These are phyloP conservation scores for Ambrosia trifida DNA, from an alignment of 129 eudicot genomes.

Conservation along the genomic window DNA sequence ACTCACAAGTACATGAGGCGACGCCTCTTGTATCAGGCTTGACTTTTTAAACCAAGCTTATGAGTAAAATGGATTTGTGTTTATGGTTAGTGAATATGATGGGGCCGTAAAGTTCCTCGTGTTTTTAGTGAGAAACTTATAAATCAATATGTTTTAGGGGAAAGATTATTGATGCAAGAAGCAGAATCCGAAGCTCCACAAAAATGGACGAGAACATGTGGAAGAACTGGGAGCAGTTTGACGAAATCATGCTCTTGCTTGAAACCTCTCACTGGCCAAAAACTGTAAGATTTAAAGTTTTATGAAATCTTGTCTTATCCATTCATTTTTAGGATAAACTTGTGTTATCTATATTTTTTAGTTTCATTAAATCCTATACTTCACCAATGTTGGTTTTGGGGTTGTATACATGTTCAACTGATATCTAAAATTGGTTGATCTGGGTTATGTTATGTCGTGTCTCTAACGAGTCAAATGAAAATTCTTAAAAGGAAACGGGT, in stretches of 20 bases:
- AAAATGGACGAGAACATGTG: conserved; percentile 95
- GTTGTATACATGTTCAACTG: no score
- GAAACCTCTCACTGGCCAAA: conserved; percentile 73
- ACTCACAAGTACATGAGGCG: no score
- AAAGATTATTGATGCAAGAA: conserved; percentile 53
- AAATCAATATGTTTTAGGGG: no score
- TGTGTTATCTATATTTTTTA: neutral
- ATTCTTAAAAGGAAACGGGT: neutral
- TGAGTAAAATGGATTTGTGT: no score
- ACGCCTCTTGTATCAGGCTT: no score
- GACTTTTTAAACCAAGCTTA: no score
- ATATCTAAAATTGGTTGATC: neutral
- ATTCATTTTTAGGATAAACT: no score
- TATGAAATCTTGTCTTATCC: neutral
- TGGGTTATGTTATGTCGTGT: neutral
- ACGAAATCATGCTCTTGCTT: conserved; percentile 73
- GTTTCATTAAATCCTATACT: no score
- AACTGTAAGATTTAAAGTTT: conserved; percentile 38
- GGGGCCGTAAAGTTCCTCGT: no score
- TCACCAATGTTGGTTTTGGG: neutral
- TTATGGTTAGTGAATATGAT: no score
- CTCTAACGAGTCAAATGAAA: neutral
- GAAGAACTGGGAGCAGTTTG: conserved; percentile 92
- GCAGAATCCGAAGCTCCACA: conserved; percentile 76
- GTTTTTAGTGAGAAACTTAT: no score